Evolutionary conservation across 805 yeast species (phyloP).

Genomic region (Zygosaccharomyces lentus): DNA sequence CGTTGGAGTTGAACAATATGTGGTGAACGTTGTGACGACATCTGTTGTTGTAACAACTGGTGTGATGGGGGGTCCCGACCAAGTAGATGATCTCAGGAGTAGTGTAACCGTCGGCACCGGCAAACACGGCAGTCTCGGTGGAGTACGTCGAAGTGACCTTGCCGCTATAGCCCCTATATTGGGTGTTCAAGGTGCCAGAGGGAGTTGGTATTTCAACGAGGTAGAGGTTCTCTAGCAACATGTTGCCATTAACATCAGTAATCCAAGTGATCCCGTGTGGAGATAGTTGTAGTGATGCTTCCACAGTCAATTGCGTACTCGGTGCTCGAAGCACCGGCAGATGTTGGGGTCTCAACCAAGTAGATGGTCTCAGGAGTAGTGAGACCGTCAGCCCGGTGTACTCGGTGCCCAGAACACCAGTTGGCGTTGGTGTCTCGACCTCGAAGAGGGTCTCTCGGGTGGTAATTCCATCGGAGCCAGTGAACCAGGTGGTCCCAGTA

Average conservation of each 20-base stretch:
- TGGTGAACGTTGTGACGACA: conserved; percentile 42
- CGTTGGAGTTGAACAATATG: conserved; percentile 80
- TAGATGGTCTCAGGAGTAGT: conserved; percentile 14
- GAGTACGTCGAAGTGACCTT: conserved; percentile 10
- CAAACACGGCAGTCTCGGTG: conserved; percentile 8
- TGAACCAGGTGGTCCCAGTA: conserved; percentile 9
- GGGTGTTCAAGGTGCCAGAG: not conserved
- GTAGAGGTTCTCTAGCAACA: too few relatives aligned
- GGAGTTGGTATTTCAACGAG: not conserved
- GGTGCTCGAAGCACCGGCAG: not conserved
- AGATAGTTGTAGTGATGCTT: too few relatives aligned
- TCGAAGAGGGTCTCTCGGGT: conserved; percentile 15
- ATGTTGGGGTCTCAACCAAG: conserved; percentile 17
- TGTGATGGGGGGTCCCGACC: conserved; percentile 11
- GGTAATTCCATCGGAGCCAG: conserved; percentile 8
- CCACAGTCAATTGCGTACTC: too few relatives aligned
- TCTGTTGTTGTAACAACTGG: conserved; percentile 14
- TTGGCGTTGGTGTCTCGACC: conserved; percentile 14
- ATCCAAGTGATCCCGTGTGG: too few relatives aligned
- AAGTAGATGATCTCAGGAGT: conserved; percentile 13
- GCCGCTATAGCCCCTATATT: conserved; percentile 13
- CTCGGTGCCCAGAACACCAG: not conserved
- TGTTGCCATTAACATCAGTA: too few relatives aligned
- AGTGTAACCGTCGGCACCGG: conserved; percentile 2
- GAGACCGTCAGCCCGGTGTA: conserved; percentile 10